Conservation (phyloP, 768 basidiomycete species). For the Serpula lacrymans region DNA sequence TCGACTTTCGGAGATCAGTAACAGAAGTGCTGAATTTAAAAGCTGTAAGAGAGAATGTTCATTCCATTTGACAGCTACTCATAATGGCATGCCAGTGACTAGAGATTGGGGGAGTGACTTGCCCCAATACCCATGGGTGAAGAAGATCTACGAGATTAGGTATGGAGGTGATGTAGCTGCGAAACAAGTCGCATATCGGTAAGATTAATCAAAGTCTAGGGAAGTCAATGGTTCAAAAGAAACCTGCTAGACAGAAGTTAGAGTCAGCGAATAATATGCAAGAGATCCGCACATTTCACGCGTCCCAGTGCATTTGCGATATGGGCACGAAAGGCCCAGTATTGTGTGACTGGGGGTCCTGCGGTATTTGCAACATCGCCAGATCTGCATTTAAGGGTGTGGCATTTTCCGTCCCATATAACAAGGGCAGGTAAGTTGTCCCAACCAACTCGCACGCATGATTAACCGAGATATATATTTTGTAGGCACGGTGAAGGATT, state of each 20-base stretch:
- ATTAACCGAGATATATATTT: constrained; percentile 2
- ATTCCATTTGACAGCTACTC: constrained; percentile 13
- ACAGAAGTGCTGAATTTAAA: constrained; percentile 46
- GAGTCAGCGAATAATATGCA: constrained; percentile 32
- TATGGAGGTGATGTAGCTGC: constrained; percentile 24
- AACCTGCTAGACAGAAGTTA: constrained; percentile 26
- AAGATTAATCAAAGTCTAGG: constrained; percentile 10
- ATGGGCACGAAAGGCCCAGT: constrained; percentile 50
- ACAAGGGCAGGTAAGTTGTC: constrained; percentile 50
- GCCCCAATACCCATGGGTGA: constrained; percentile 33
- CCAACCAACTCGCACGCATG: not conserved
- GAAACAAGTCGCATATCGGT: constrained; percentile 51
- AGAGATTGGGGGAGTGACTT: constrained; percentile 49
- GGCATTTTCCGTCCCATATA: constrained; percentile 51
- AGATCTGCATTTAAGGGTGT: constrained; percentile 55
- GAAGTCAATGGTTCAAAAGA: constrained; percentile 7
- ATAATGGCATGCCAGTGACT: constrained; percentile 44
- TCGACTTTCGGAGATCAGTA: constrained; percentile 46
- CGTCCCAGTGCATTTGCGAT: constrained; percentile 67
- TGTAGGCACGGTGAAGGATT: constrained; percentile 58
- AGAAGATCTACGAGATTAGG: constrained; percentile 54
- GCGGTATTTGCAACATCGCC: constrained; percentile 59
- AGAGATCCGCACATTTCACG: constrained; percentile 58
- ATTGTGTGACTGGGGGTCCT: constrained; percentile 58
- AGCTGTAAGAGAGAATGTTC: constrained; percentile 38